Evolutionary conservation across 2,329 filamentous ascomycete species (phyloP), one percentile per base, ranked within the genome.

Genomic region (Escovopsis sp.): DNA sequence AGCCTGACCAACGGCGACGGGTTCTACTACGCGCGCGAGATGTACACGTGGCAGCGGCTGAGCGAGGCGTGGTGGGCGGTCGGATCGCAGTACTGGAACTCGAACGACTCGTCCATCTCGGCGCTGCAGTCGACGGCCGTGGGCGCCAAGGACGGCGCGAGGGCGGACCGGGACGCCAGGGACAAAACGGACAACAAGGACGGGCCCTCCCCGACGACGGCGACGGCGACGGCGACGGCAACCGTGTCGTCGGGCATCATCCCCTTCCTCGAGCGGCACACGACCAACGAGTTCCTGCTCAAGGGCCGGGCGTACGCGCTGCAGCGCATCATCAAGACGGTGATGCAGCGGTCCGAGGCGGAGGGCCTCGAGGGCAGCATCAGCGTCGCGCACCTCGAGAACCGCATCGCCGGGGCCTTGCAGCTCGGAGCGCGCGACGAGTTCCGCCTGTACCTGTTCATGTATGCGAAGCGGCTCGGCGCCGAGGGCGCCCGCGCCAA

Each of bases 21-120:
- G 2, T 98, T 87, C 61, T 80, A 80, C 41, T 98, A 98, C 61
- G 84, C 84, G 2, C 75, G 82, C 1, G 71, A 73, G 14, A 84
- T 98, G 81, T 89, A 79, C 59, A 76, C 79, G 7, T 98, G 91
- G 91, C 89, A 96, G 60, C 79, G 88, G 9, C 70, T 98, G n/a
- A 94, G 87, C 2, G 93, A 98, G 57, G 75, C 85, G 2, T 98
- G 91, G 91, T 98, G 91, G 87, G 89, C 89, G 0, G 87, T 96
- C 0, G 88, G 88, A 14, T 94, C 85, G 51, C 91, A 98, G 57
- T 98, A 98, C 59, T 98, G 91, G 93, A 96, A 98, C 60, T 93
- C 87, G 1, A 94, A 87, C 41, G 91, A 95, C 54, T 87, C 86
- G 2, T 87, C 87, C 1, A 78, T 94, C 41, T 80, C 83, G 38